Conservation (phyloP, 495 filamentous ascomycete species). For the Astrothelium subdiscretum region DNA sequence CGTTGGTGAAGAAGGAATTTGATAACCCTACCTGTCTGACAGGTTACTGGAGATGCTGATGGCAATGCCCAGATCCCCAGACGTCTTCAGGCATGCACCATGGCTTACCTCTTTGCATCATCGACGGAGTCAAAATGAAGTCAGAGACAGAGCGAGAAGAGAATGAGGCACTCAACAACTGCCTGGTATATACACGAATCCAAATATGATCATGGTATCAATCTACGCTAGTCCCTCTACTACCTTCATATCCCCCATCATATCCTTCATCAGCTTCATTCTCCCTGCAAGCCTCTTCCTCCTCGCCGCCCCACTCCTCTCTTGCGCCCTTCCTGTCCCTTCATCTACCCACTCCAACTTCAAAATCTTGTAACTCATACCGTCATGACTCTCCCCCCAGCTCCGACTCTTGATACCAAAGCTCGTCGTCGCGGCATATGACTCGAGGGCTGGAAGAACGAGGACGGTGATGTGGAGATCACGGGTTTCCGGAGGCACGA, state of each 20-base stretch:
- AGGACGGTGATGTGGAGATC: conserved; percentile 79
- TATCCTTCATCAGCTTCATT: neutral
- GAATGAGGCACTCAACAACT: too few relatives aligned
- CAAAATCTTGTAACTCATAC: conserved; percentile 76
- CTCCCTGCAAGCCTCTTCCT: neutral
- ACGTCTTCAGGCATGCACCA: too few relatives aligned
- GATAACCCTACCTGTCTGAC: too few relatives aligned
- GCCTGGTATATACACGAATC: neutral
- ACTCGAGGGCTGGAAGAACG: conserved; percentile 65
- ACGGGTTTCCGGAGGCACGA: conserved; percentile 43
- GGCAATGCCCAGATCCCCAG: too few relatives aligned
- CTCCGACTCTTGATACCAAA: conserved; percentile 71
- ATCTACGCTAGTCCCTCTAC: neutral
- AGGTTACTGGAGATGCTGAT: too few relatives aligned
- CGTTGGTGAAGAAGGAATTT: too few relatives aligned
- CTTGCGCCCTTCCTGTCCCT: conserved; percentile 32
- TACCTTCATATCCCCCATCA: neutral
- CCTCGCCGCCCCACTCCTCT: neutral
- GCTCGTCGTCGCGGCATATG: conserved; percentile 59
- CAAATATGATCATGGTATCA: too few relatives aligned
- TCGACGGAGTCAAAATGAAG: too few relatives aligned
- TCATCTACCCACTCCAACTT: conserved; percentile 74
- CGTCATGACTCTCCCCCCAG: conserved; percentile 66
- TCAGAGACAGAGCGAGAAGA: too few relatives aligned
- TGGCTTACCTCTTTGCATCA: too few relatives aligned